Evolutionary conservation across 768 basidiomycete genomes (phyloP).

Genomic region (Mycena metata): DNA sequence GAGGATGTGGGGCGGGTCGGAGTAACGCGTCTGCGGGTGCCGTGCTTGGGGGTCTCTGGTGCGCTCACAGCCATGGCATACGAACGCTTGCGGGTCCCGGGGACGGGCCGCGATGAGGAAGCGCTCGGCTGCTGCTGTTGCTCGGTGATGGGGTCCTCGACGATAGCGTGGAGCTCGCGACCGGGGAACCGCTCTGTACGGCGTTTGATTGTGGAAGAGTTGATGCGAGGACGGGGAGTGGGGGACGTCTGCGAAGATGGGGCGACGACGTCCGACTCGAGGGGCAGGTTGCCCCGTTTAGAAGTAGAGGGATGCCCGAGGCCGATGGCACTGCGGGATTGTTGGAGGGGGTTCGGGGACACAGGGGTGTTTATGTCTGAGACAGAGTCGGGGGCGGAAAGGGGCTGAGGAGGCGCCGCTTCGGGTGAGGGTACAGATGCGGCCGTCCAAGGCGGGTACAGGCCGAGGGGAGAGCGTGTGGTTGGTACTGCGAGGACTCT

Average conservation of each 20-base stretch:
- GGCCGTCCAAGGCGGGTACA: neutral
- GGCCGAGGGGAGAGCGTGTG: neutral
- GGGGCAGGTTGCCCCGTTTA: neutral
- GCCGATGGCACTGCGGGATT: slow-evolving; percentile 15
- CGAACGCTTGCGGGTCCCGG: slow-evolving; percentile 11
- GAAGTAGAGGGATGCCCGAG: slow-evolving; percentile 26
- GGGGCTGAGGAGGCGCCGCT: neutral
- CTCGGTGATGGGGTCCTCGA: slow-evolving; percentile 4
- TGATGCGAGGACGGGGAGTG: slow-evolving; percentile 2
- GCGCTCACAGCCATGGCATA: slow-evolving; percentile 5
- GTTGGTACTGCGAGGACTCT: slow-evolving; percentile 5
- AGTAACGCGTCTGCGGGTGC: slow-evolving; percentile 18
- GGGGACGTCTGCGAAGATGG: slow-evolving; percentile 1
- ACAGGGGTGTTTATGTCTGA: neutral
- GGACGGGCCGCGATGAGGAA: slow-evolving; percentile 3
- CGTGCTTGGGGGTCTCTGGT: slow-evolving; percentile 1
- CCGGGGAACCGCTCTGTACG: slow-evolving; percentile 23
- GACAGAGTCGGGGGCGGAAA: neutral
- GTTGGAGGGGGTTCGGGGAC: neutral
- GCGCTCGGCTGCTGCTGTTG: neutral
- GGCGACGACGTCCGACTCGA: neutral
- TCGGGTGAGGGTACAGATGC: neutral
- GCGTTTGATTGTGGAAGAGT: slow-evolving; percentile 23
- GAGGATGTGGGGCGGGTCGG: slow-evolving; percentile 1
- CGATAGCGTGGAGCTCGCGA: slow-evolving; percentile 13